Percentiles rank a stretch among this genome's conserved stretches.
phyloP scores from a whole-genome alignment of 164 flowering plant genomes.

The Macadamia integrifolia region DNA sequence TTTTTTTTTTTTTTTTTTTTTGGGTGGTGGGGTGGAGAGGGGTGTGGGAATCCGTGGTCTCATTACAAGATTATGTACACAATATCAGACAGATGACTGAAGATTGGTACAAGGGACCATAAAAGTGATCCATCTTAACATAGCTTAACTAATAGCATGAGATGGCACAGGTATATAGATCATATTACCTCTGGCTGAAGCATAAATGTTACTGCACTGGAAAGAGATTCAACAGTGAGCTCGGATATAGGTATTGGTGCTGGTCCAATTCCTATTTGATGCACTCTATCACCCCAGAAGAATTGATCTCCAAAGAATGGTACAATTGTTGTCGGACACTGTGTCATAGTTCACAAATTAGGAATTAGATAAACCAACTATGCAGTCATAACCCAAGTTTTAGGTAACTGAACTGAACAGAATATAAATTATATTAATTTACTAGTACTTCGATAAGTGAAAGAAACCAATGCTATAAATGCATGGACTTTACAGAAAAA shows the following conservation, averaged over 20 bases:
- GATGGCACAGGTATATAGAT: background rate
- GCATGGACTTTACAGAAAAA: background rate
- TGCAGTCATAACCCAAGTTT: no score
- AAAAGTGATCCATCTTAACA: background rate
- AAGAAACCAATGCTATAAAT: background rate
- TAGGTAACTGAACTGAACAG: background rate
- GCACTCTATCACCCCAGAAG: slow-evolving; percentile 88
- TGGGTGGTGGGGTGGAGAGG: no score
- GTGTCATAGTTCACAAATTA: slow-evolving; percentile 8
- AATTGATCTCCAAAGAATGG: slow-evolving; percentile 99
- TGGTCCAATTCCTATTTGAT: slow-evolving; percentile 78
- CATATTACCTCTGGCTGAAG: slow-evolving; percentile 80
- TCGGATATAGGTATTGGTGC: slow-evolving; percentile 73
- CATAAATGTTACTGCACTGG: slow-evolving; percentile 77
- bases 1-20: no score
- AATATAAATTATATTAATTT: background rate
- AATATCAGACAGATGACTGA: background rate
- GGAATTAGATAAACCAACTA: background rate
- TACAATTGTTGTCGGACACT: slow-evolving; percentile 93
- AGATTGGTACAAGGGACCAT: background rate
- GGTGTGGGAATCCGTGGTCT: no score
- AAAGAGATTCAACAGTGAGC: slow-evolving; percentile 59
- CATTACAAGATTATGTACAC: no score
- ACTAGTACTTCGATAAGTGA: background rate
- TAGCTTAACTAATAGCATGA: background rate